Evolutionary conservation across 1,284 basidiomycete species (phyloP).

Genomic region (Ustilago loliicola): DNA sequence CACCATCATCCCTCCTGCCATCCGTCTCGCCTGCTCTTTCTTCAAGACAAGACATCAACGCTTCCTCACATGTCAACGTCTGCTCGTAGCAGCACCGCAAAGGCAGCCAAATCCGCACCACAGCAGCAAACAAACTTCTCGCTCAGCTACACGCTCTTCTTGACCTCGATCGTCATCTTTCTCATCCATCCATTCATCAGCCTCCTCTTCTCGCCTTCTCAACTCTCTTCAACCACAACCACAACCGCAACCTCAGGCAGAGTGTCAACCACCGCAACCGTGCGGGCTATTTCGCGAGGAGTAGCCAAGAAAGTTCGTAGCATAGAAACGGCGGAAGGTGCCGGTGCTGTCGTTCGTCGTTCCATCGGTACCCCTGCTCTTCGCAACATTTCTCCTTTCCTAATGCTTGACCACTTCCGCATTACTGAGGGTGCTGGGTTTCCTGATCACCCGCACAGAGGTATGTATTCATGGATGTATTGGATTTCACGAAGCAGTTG

Average conservation of each 20-base stretch:
- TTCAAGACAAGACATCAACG: no score
- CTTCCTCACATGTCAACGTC: no score
- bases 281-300: slow-evolving; percentile 76
- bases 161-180: neutral
- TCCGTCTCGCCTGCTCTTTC: no score
- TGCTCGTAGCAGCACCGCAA: neutral
- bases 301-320: slow-evolving; percentile 83
- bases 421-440: slow-evolving; percentile 74
- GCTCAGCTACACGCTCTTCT: slow-evolving; percentile 1
- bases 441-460: slow-evolving; percentile 82
- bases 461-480: no score
- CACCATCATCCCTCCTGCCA: no score
- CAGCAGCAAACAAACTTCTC: neutral
- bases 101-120: neutral
- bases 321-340: slow-evolving; percentile 87
- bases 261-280: slow-evolving; percentile 5
- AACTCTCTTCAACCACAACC: no score
- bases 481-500: no score
- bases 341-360: slow-evolving; percentile 86
- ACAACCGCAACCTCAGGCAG: neutral
- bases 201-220: neutral
- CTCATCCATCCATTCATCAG: slow-evolving; percentile 9
- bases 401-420: slow-evolving; percentile 77
- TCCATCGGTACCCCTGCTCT: slow-evolving; percentile 84
- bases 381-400: slow-evolving; percentile 87